phyloP scores from a whole-genome alignment of 768 basidiomycete species.

The Sporobolomyces roseus region DNA sequence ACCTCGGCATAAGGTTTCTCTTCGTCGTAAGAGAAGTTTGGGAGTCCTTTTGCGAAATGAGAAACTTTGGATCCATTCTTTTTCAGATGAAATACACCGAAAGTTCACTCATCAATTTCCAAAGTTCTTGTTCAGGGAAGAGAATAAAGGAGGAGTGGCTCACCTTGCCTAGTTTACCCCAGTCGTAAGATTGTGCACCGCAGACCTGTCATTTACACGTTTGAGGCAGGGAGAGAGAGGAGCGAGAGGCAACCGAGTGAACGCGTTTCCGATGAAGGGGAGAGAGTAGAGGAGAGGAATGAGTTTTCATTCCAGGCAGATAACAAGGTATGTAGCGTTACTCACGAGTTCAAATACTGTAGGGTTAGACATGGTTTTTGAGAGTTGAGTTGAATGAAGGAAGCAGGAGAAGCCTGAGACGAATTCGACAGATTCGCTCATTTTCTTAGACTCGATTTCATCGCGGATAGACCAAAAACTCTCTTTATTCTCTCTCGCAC shows the following conservation, averaged over 20 bases:
- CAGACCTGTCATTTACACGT: conserved; percentile 46
- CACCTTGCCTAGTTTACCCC: conserved; percentile 77
- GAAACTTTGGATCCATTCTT: conserved; percentile 69
- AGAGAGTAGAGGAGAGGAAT: too few relatives aligned
- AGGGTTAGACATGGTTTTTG: conserved; percentile 14
- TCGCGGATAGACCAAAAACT: neutral
- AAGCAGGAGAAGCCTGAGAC: too few relatives aligned
- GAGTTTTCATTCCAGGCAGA: too few relatives aligned
- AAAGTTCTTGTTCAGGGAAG: neutral
- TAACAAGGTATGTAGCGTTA: too few relatives aligned
- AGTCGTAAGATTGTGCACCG: conserved; percentile 85
- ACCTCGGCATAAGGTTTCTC: conserved; percentile 88
- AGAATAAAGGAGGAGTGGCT: neutral
- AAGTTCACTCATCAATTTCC: conserved; percentile 1
- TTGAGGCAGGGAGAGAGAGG: neutral
- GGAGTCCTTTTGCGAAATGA: conserved; percentile 65
- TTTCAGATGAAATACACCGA: neutral
- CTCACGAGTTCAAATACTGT: conserved; percentile 35
- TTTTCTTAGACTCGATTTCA: neutral
- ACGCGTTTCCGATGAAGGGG: too few relatives aligned
- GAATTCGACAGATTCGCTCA: neutral
- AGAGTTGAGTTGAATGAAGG: neutral
- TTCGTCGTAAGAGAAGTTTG: conserved; percentile 66
- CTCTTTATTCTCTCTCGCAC: neutral
- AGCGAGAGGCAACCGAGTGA: neutral